Percentiles rank a stretch among this genome's conserved stretches.
Conservation (phyloP, 2,329 filamentous ascomycete genomes). For the Proliferodiscus dingleyae region DNA sequence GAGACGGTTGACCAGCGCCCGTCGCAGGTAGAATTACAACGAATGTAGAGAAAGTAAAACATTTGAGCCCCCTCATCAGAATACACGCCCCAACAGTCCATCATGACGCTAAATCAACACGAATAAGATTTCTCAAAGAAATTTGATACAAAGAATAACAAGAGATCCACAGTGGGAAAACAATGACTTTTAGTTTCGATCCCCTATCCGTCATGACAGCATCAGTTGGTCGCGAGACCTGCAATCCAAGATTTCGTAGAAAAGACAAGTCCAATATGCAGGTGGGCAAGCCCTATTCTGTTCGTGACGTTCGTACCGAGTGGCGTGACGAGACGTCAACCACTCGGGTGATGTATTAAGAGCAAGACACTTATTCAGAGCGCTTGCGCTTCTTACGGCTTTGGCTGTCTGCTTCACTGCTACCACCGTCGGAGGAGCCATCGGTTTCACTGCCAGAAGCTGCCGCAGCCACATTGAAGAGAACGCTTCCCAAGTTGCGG, state of each 20-base stretch:
- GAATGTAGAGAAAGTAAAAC: slow-evolving; percentile 27
- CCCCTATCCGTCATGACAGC: slow-evolving; percentile 28
- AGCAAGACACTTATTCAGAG: slow-evolving; percentile 43
- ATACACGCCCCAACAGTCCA: slow-evolving; percentile 19
- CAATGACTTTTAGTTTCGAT: slow-evolving; percentile 27
- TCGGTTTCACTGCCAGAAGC: slow-evolving; percentile 62
- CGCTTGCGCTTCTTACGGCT: slow-evolving; percentile 77
- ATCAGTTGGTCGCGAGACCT: slow-evolving; percentile 25
- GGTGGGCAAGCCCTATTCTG: slow-evolving; percentile 20
- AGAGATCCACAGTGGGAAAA: slow-evolving; percentile 21
- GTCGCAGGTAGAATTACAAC: slow-evolving; percentile 31
- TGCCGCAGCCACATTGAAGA: slow-evolving; percentile 76
- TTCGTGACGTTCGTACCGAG: slow-evolving; percentile 27
- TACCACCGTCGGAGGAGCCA: slow-evolving; percentile 48
- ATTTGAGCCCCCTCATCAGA: slow-evolving; percentile 17
- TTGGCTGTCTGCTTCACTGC: slow-evolving; percentile 40
- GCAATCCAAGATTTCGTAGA: slow-evolving; percentile 25
- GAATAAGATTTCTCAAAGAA: slow-evolving; percentile 22
- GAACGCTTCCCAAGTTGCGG: slow-evolving; percentile 64
- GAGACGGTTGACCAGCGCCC: slow-evolving; percentile 29
- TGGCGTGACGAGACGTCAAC: slow-evolving; percentile 11
- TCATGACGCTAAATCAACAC: slow-evolving; percentile 34
- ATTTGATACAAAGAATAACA: slow-evolving; percentile 30
- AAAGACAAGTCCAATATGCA: slow-evolving; percentile 25
- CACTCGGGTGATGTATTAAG: neutral